Evolutionary conservation across 1,284 basidiomycete genomes (phyloP), one percentile per base, ranked within the genome.

Genomic region (Phellopilus nigrolimitatus): DNA sequence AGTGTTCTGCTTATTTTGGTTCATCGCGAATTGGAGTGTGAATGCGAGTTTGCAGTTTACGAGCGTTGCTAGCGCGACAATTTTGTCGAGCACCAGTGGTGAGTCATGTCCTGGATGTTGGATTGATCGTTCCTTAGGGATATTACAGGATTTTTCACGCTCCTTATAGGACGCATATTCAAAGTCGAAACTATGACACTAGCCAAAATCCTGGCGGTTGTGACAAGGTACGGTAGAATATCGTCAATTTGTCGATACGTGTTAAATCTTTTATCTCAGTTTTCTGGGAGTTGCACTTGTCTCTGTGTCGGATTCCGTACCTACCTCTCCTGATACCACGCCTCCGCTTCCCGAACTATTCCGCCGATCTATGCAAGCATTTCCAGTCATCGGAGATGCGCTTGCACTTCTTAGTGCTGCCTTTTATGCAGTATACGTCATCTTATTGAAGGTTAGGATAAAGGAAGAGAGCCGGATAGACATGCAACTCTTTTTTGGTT

Each of bases 401-500:
- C 75, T 95, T 6, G 90, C 92, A 0, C 71, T 97, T 33, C 62
- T 91, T 17, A 91, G 89, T 10, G 91, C 92, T 0, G 58, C 91
- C 7, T 88, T 91, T 64, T 98, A 98, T 68, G 89, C 95, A 0
- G 68, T 92, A 45, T 99, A 99, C 67, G 88, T 97, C 30, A 88
- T 89, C 57, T 74, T 97, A 33, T 80, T 99, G 64, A 99, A 99
- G 71, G 89, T 86, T 51, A 79, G 81, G 54, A 88, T 97, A 38
- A 80, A 79, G 36, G 78, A 80, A 49, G 94, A 97, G 65, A 87
- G 88, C 4, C 79, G 93, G 38, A 82, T 93, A 58, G 84, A 95
- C 66, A 94, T 95, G 90, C 89, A 91, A 60, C 73, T 95, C 12
- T 93, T 95, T 71, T 93, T 95, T 60, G 93, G 93, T 9, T 95